Base-by-base conservation (phyloP, 345 rosid species). In the Gossypium stocksii region DNA sequence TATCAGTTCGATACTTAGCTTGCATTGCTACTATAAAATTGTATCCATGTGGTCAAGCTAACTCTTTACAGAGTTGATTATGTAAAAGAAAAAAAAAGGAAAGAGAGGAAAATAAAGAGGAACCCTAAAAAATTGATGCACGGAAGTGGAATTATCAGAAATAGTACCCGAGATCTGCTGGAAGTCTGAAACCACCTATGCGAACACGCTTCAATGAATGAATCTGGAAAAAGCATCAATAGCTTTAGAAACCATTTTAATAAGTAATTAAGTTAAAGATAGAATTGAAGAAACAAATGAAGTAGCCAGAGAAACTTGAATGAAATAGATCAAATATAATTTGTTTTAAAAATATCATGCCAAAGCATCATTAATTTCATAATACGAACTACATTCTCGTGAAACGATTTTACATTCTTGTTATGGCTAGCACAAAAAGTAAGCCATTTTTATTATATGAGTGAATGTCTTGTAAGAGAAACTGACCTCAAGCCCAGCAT, bases 401-500 rank as follows among this genome's bases (percentile, higher is more conserved):
- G 41, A 49, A 69, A 9, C 4, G 16, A 51, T 17, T 49, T 69
- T 51, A 69, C 9, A 2, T 20, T 48, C 25, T 17, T n/a, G 25
- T 57, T 59, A 25, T 46, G 48, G 69, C 27, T 14, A 23, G 34
- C 9, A 13, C 51, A 49, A 49, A 74, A 1, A 69, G 22, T 17
- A 41, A 48, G 41, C 58, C 17, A 17, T 12, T 67, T 48, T 69
- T 58, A 15, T 49, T 22, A 27, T 1, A 44, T 2, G 19, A 29
- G 59, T 74, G 68, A 67, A 60, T 19, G 58, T 29, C 23, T 34
- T 19, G 70, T 59, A 17, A 38, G 41, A 68, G 59, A 87, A 85
- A 69, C 91, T 81, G 78, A 90, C 99, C 98, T 93, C 88, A 80
- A 95, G 93, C 77, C 96, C 96, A n/a, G 94, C 94, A 79, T 87